These are phyloP conservation scores for Boletus tomentosulus DNA, from an alignment of 768 basidiomycete species.

Conservation along the genomic window DNA sequence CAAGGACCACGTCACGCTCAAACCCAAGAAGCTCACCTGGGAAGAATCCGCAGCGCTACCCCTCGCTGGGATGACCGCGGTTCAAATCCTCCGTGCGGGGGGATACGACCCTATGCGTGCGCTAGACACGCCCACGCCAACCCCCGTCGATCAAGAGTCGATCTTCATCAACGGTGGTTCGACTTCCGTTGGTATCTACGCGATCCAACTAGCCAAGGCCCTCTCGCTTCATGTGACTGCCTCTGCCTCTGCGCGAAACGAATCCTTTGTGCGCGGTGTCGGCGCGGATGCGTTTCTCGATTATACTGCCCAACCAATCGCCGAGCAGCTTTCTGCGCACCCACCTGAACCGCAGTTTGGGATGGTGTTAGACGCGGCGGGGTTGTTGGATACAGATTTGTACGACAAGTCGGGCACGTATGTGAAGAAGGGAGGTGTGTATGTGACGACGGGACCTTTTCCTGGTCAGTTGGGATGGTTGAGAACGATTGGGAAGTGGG, in stretches of 20 bases:
- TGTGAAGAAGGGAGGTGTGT: conserved; percentile 47
- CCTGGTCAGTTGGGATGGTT: conserved; percentile 28
- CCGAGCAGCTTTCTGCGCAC: conserved; percentile 40
- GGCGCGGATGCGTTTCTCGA: conserved; percentile 73
- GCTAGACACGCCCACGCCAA: neutral
- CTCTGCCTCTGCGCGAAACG: conserved; percentile 57
- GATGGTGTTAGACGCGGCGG: conserved; percentile 58
- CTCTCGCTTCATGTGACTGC: conserved; percentile 55
- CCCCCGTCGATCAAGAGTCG: conserved; percentile 35
- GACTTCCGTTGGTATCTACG: conserved; percentile 62
- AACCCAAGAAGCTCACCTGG: conserved; percentile 47
- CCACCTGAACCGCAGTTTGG: conserved; percentile 51
- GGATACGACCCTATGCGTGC: conserved; percentile 42
- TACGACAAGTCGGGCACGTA: conserved; percentile 51
- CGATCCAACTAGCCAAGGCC: conserved; percentile 70
- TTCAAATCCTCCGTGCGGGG: conserved; percentile 47
- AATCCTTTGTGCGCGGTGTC: conserved; percentile 48
- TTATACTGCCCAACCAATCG: conserved; percentile 52
- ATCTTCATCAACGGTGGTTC: conserved; percentile 72
- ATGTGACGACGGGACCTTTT: conserved; percentile 49
- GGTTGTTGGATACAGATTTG: conserved; percentile 43
- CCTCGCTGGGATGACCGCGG: conserved; percentile 56
- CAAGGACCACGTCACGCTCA: conserved; percentile 35
- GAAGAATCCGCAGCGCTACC: conserved; percentile 59
- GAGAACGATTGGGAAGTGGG: conserved; percentile 1